phyloP scores from a whole-genome alignment of 345 rosid species.

The Boechera retrofracta region DNA sequence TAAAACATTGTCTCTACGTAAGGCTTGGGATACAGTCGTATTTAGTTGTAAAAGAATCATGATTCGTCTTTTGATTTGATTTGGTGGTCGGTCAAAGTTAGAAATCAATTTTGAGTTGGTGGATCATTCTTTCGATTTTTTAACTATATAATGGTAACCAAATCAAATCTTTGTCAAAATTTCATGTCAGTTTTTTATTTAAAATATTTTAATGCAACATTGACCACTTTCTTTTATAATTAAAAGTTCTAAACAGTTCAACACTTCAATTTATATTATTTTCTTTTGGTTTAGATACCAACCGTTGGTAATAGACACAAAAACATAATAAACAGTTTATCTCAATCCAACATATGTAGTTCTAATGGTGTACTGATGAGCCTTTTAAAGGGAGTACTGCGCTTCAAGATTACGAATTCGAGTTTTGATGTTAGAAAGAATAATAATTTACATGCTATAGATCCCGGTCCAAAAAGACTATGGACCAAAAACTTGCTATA shows the following conservation, averaged over 20 bases:
- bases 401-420: not conserved
- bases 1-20: not conserved
- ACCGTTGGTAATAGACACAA: not conserved
- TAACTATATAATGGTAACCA: not conserved
- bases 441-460: not conserved
- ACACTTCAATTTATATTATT: not conserved
- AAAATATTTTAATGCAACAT: not conserved
- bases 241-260: not conserved
- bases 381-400: not conserved
- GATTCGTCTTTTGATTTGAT: slow-evolving; percentile 1
- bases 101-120: not conserved
- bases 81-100: slow-evolving; percentile 3
- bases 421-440: not conserved
- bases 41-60: slow-evolving; percentile 14
- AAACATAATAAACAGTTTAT: not conserved
- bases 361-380: not conserved
- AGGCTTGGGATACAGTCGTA: not conserved
- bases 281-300: not conserved
- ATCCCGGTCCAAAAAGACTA: not conserved
- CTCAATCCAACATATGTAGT: not conserved
- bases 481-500: not conserved
- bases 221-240: not conserved
- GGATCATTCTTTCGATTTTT: slow-evolving; percentile 10
- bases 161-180: not conserved
- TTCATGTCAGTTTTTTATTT: not conserved